Evolutionary conservation across 305 asterid species (phyloP).

Genomic region (Rubia tinctorum): DNA sequence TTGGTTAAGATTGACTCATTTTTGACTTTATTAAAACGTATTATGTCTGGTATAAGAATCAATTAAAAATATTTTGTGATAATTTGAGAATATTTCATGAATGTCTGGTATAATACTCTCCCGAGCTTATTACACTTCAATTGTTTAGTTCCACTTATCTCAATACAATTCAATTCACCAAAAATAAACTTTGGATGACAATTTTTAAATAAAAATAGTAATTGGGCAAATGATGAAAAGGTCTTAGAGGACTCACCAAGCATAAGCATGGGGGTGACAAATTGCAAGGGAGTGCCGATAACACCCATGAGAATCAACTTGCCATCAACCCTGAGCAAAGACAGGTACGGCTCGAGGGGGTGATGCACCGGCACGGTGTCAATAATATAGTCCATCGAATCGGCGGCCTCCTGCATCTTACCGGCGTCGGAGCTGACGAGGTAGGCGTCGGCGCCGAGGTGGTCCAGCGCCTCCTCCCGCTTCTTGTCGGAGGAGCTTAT

Average conservation of each 20-base stretch:
- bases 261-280: conserved; percentile 86
- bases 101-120: too few relatives aligned
- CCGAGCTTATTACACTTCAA: too few relatives aligned
- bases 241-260: conserved; percentile 47
- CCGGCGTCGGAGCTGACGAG: conserved; percentile 66
- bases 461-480: conserved; percentile 67
- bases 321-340: conserved; percentile 82
- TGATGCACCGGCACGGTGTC: conserved; percentile 83
- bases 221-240: neutral
- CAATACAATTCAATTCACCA: too few relatives aligned
- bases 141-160: too few relatives aligned
- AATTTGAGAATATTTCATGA: too few relatives aligned
- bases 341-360: conserved; percentile 81
- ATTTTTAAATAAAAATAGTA: neutral
- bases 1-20: too few relatives aligned
- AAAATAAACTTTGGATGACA: too few relatives aligned
- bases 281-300: conserved; percentile 81
- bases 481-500: conserved; percentile 88
- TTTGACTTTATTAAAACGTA: too few relatives aligned
- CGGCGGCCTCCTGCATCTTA: conserved; percentile 55
- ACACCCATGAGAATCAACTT: conserved; percentile 91
- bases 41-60: too few relatives aligned
- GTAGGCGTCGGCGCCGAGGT: conserved; percentile 88
- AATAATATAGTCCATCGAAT: conserved; percentile 81
- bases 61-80: too few relatives aligned